phyloP scores from a whole-genome alignment of 768 basidiomycete species.

The Lyophyllum shimeji region DNA sequence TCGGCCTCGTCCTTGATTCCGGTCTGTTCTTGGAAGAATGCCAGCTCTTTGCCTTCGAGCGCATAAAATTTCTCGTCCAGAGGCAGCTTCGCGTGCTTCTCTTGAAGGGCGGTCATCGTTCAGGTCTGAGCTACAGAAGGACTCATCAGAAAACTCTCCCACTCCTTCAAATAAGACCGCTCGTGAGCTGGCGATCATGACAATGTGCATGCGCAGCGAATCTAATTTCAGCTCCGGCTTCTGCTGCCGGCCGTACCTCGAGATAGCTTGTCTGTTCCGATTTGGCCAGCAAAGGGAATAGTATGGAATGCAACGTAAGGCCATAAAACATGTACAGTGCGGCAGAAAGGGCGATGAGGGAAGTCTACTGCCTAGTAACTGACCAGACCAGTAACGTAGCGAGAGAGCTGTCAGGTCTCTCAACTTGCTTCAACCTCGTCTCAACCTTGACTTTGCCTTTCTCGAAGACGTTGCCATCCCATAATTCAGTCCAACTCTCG shows the following conservation, averaged over 20 bases:
- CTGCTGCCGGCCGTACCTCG: too few relatives aligned
- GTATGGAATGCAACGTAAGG: too few relatives aligned
- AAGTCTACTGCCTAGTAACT: conserved; percentile 19
- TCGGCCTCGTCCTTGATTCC: conserved; percentile 27
- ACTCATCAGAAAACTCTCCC: too few relatives aligned
- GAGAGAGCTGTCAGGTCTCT: conserved; percentile 9
- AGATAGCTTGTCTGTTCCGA: background rate
- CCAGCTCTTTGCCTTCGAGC: conserved; percentile 20
- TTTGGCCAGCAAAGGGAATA: background rate
- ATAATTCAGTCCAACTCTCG: conserved; percentile 34
- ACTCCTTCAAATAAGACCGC: too few relatives aligned
- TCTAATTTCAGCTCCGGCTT: too few relatives aligned
- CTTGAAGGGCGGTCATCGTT: background rate
- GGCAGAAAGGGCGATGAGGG: too few relatives aligned
- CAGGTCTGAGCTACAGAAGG: background rate
- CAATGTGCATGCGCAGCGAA: too few relatives aligned
- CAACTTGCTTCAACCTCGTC: conserved; percentile 19
- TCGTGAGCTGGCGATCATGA: too few relatives aligned
- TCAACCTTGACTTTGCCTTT: conserved; percentile 30
- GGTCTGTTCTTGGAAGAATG: conserved; percentile 29
- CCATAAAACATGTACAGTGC: too few relatives aligned
- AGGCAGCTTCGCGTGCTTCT: conserved; percentile 12
- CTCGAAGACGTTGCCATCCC: conserved; percentile 34
- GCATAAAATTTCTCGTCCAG: conserved; percentile 21
- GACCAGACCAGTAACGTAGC: conserved; percentile 22